A percentile compares a stretch with the other conserved stretches of the same genome.
Evolutionary conservation across 495 filamentous ascomycete genomes (phyloP).

Genomic region (Penicillium verhagenii): DNA sequence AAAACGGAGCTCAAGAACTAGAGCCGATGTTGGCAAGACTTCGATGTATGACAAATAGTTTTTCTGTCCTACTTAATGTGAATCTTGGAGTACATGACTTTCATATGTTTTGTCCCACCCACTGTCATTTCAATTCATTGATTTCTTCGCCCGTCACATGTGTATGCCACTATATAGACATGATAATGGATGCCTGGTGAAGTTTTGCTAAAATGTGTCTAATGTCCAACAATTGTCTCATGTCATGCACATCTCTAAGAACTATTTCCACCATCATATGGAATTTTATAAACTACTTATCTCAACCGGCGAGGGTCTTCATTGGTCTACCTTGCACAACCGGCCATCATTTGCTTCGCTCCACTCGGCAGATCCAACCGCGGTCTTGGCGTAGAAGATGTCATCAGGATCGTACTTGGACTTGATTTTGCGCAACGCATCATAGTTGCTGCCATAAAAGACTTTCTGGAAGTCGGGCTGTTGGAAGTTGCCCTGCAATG

Average conservation of each 20-base stretch:
- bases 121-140: no score
- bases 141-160: no score
- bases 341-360: slow-evolving; percentile 26
- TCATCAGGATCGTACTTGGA: slow-evolving; percentile 53
- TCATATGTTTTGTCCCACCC: neutral
- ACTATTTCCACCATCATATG: no score
- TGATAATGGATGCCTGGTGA: no score
- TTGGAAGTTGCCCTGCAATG: slow-evolving; percentile 32
- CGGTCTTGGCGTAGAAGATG: slow-evolving; percentile 58
- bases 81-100: neutral
- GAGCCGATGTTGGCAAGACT: neutral
- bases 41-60: neutral
- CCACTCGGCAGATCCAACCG: slow-evolving; percentile 65
- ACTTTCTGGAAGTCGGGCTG: slow-evolving; percentile 49
- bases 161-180: no score
- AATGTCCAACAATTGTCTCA: no score
- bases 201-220: no score
- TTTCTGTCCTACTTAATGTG: neutral
- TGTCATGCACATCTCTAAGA: no score
- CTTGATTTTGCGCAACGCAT: slow-evolving; percentile 38
- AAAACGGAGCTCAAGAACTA: slow-evolving; percentile 25
- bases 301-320: no score
- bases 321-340: no score
- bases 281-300: no score
- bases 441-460: slow-evolving; percentile 54